Evolutionary conservation across 148 eudicot genomes (phyloP).

Genomic region (Rhododendron simsii): DNA sequence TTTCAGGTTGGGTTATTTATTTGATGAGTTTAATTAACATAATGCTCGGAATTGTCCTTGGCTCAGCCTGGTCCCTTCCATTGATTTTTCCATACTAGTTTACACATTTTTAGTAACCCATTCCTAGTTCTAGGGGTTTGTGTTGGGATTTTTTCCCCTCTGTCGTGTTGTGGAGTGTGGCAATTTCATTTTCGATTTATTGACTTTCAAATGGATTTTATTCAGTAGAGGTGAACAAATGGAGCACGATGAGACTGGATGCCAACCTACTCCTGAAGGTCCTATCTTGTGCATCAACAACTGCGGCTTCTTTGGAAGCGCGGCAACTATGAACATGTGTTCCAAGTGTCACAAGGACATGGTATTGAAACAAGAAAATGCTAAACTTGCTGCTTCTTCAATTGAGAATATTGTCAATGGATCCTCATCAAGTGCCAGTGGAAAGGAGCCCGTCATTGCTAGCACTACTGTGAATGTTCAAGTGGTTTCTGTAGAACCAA

Average conservation of each 20-base stretch:
- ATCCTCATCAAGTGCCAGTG: slow-evolving; percentile 32
- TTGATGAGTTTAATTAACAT: too few relatives aligned
- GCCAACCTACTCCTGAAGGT: slow-evolving; percentile 55
- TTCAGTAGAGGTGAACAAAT: slow-evolving; percentile 34
- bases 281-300: slow-evolving; percentile 62
- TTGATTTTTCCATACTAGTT: not conserved
- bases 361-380: slow-evolving; percentile 61
- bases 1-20: not conserved
- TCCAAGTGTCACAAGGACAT: slow-evolving; percentile 81
- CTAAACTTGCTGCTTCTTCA: slow-evolving; percentile 62
- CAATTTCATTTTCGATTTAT: not conserved
- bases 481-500: slow-evolving; percentile 25
- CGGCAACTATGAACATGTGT: slow-evolving; percentile 77
- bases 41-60: too few relatives aligned
- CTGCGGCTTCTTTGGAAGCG: slow-evolving; percentile 88
- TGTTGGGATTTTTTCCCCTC: not conserved
- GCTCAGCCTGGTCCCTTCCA: too few relatives aligned
- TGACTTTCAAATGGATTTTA: not conserved
- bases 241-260: slow-evolving; percentile 63
- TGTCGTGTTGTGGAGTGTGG: not conserved
- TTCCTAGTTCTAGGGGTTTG: not conserved
- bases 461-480: slow-evolving; percentile 18
- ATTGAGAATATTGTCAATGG: slow-evolving; percentile 63
- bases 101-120: not conserved
- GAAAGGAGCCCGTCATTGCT: slow-evolving; percentile 30